Conservation (phyloP, 1,284 basidiomycete genomes). For the Microbotryomycetes sp. region DNA sequence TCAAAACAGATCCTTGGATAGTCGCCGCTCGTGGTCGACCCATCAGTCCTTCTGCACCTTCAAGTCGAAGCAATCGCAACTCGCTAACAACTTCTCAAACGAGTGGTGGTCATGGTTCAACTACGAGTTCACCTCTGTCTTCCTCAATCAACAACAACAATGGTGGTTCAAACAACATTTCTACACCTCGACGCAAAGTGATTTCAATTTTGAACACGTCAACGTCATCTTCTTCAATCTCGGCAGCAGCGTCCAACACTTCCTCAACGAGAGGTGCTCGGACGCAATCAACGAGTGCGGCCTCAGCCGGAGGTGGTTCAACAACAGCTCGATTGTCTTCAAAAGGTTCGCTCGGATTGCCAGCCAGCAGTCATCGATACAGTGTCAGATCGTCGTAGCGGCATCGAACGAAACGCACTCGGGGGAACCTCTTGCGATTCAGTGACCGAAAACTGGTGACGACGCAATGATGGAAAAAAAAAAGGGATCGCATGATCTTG, state of each 20-base stretch:
- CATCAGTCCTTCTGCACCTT: slow-evolving; percentile 5
- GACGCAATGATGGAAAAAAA: too few species aligned
- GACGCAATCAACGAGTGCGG: slow-evolving; percentile 23
- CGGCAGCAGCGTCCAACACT: not conserved
- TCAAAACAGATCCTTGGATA: slow-evolving; percentile 13
- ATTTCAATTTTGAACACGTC: not conserved
- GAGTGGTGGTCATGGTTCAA: slow-evolving; percentile 1
- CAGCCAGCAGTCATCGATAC: not conserved
- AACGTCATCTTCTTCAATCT: not conserved
- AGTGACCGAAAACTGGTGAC: too few species aligned
- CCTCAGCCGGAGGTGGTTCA: not conserved
- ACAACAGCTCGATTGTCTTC: slow-evolving; percentile 5
- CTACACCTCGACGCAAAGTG: not conserved
- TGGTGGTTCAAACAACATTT: too few species aligned
- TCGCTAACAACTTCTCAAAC: slow-evolving; percentile 4
- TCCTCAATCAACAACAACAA: too few species aligned
- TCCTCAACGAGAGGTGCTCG: slow-evolving; percentile 3
- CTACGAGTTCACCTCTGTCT: not conserved
- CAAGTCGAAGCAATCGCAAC: slow-evolving; percentile 7
- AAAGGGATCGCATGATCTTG: too few species aligned
- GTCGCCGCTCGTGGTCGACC: slow-evolving; percentile 7
- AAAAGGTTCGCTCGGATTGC: slow-evolving; percentile 16
- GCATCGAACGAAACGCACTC: not conserved
- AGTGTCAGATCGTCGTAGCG: not conserved
- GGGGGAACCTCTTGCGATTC: slow-evolving; percentile 1